Conservation (phyloP, 2,329 filamentous ascomycete species). For the Oidium heveae region DNA sequence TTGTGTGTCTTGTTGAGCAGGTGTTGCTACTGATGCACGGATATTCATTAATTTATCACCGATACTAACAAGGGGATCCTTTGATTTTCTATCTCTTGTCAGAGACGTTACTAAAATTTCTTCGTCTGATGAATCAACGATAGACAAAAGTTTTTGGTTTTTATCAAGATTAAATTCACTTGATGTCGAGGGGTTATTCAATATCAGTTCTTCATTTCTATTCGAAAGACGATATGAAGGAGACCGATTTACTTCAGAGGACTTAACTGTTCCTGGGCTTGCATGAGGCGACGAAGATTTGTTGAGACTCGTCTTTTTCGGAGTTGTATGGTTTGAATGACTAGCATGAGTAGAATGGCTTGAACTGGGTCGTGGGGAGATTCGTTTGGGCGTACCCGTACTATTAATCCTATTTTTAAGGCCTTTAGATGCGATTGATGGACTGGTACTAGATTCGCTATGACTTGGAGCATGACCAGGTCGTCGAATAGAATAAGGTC, state of each 20-base stretch:
- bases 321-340: constrained; percentile 17
- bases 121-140: constrained; percentile 19
- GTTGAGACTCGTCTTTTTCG: constrained; percentile 15
- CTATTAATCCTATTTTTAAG: constrained; percentile 23
- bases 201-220: too few species aligned
- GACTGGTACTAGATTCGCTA: constrained; percentile 12
- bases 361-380: constrained; percentile 12
- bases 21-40: too few species aligned
- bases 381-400: constrained; percentile 15
- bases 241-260: too few species aligned
- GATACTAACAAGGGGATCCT: constrained; percentile 28
- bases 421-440: constrained; percentile 14
- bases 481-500: constrained; percentile 34
- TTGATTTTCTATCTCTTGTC: constrained; percentile 26
- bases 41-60: constrained; percentile 16
- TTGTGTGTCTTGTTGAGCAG: too few species aligned
- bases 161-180: constrained; percentile 13
- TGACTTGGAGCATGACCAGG: constrained; percentile 10
- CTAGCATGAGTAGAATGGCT: constrained; percentile 14
- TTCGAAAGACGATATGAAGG: too few species aligned
- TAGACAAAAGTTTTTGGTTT: constrained; percentile 11
- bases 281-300: constrained; percentile 6
- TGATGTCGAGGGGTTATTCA: too few species aligned
- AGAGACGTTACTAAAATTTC: constrained; percentile 9
- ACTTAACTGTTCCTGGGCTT: constrained; percentile 1